Evolutionary conservation across 306 rosid genomes (phyloP), one percentile per base, ranked within the genome.

Genomic region (Lathyrus oleraceus): DNA sequence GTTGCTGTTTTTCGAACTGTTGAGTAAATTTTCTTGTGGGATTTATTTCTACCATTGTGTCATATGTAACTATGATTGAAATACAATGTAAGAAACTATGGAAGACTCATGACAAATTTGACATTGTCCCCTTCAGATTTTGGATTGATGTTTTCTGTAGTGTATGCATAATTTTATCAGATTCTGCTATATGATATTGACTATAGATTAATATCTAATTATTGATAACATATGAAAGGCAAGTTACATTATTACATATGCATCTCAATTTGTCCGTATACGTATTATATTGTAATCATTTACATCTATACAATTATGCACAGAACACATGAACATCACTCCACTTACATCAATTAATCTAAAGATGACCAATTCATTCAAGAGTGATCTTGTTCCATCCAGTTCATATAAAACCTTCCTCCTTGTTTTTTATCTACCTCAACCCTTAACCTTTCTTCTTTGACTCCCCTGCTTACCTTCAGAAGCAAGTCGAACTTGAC

Each of bases 401-500:
- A 62, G 71, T 36, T 68, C 69, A 75, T 15, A 65, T 35, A 78
- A 54, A 63, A 80, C 71, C 23, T 47, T 61, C 80, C 81, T 49
- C 76, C 65, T 0, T 27, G 65, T 65, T 78, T 78, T 78, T 75
- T 69, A 54, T 65, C 69, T 9, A 82, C 79, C 70, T 79, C 81
- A 73, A 76, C 80, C 52, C 58, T 65, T 54, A 62, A 71, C 59
- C 38, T 53, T 79, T 81, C 78, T 65, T 78, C 80, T 43, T 36
- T 48, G 7, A 65, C 45, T 17, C 79, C 86, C 67, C 70, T 68
- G 71, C 65, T 85, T 61, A 80, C 61, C 81, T 71, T 82, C 76
- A 77, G 76, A 72, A 83, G 78, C 64, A 86, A 38, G 36, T 76
- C 63, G 16, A 73, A 76, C 45, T 58, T 83, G 61, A 78, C 76